Conservation (phyloP, 148 eudicot genomes). For the Persicaria maculosa region DNA sequence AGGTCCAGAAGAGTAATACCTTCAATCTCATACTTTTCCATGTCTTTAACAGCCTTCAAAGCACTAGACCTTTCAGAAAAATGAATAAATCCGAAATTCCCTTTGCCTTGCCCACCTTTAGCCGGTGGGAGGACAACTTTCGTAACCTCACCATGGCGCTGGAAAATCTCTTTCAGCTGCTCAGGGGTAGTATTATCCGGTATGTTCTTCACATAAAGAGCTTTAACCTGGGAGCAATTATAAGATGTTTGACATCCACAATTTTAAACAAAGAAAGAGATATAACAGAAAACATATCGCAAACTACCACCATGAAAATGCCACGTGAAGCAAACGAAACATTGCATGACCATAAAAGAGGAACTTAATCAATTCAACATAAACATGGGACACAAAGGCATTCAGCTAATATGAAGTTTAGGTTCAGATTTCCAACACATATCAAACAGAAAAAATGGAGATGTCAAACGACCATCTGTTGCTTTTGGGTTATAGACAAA, state of each 20-base stretch:
- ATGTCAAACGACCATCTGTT: too few species aligned
- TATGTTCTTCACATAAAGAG: conserved; percentile 81
- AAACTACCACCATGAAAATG: background rate
- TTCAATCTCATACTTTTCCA: conserved; percentile 80
- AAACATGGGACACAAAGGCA: too few species aligned
- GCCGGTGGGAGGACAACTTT: conserved; percentile 65
- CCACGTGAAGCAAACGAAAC: too few species aligned
- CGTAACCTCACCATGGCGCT: conserved; percentile 60
- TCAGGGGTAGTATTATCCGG: conserved; percentile 73
- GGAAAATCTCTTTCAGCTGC: conserved; percentile 50
- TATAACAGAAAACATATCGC: background rate
- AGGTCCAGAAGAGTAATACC: conserved; percentile 39
- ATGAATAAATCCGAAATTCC: conserved; percentile 55
- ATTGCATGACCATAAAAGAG: too few species aligned
- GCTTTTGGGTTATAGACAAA: too few species aligned
- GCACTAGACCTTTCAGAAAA: conserved; percentile 90
- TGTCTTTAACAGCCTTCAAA: conserved; percentile 76
- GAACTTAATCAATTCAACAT: too few species aligned
- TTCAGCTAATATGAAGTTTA: too few species aligned
- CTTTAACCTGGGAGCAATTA: conserved; percentile 56
- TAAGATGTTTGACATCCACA: too few species aligned
- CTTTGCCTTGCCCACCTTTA: conserved; percentile 43
- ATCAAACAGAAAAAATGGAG: too few species aligned
- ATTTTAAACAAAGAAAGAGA: background rate
- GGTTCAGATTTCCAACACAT: too few species aligned